A percentile compares a stretch with the other conserved stretches of the same genome.
Evolutionary conservation across 306 rosid genomes (phyloP).

Genomic region (Cercis canadensis): DNA sequence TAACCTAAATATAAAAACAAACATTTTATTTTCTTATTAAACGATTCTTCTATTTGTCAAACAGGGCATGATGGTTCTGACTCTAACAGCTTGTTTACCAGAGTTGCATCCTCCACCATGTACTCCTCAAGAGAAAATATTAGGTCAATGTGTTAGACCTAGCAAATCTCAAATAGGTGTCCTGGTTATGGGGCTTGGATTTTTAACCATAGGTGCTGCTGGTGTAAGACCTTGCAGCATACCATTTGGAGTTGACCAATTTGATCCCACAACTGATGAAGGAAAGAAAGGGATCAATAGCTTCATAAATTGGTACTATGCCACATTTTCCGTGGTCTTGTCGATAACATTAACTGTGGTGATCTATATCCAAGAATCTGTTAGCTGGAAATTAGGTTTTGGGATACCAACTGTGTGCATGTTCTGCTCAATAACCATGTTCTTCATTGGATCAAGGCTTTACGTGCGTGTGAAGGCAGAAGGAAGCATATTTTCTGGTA

Average conservation of each 20-base stretch:
- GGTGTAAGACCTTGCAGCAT: slow-evolving; percentile 86
- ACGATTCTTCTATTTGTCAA: not conserved
- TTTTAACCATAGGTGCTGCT: slow-evolving; percentile 57
- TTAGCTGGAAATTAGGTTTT: slow-evolving; percentile 81
- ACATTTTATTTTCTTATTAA: not conserved
- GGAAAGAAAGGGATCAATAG: slow-evolving; percentile 67
- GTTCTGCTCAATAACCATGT: slow-evolving; percentile 56
- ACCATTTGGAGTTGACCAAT: slow-evolving; percentile 83
- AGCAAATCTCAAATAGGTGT: slow-evolving; percentile 52
- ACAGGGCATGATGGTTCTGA: slow-evolving; percentile 74
- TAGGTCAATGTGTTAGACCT: slow-evolving; percentile 50
- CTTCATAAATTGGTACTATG: slow-evolving; percentile 73
- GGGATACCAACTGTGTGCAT: slow-evolving; percentile 65
- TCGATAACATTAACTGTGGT: slow-evolving; percentile 54
- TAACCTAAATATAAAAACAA: not conserved
- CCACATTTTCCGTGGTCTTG: slow-evolving; percentile 47
- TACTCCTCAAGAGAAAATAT: slow-evolving; percentile 7
- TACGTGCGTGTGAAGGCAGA: slow-evolving; percentile 57
- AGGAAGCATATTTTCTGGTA: slow-evolving; percentile 65
- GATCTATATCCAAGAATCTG: slow-evolving; percentile 70
- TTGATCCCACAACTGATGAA: slow-evolving; percentile 59
- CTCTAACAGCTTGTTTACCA: slow-evolving; percentile 67
- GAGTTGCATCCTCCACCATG: slow-evolving; percentile 67
- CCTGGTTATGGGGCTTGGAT: slow-evolving; percentile 50
- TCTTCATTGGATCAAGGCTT: slow-evolving; percentile 54